Percentiles rank a stretch among this genome's conserved stretches.
phyloP scores from a whole-genome alignment of 192 early-diverging fungal species.

The Backusella westeae region DNA sequence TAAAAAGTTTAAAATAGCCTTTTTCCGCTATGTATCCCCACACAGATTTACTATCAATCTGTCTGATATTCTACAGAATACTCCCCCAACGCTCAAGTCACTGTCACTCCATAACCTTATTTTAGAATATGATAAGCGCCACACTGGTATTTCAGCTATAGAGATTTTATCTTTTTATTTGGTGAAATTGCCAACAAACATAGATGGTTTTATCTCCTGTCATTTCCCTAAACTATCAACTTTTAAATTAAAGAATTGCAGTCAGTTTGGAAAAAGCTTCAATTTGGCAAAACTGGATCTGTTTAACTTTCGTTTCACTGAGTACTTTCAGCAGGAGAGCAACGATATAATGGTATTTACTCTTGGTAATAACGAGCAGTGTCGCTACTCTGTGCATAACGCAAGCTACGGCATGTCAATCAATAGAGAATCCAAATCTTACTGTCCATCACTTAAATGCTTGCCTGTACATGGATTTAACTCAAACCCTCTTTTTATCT shows the following conservation, averaged over 20 bases:
- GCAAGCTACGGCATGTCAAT: too few relatives aligned
- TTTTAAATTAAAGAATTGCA: neutral
- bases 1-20: neutral
- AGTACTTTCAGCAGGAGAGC: neutral
- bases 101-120: neutral
- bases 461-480: too few relatives aligned
- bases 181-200: neutral
- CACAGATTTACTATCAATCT: neutral
- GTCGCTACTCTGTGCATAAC: too few relatives aligned
- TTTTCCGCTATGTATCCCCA: neutral
- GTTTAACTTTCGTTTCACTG: neutral
- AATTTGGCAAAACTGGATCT: neutral
- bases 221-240: neutral
- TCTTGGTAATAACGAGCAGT: too few relatives aligned
- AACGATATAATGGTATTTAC: too few relatives aligned
- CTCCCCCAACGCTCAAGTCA: neutral
- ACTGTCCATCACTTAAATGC: too few relatives aligned
- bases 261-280: neutral
- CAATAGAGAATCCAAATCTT: too few relatives aligned
- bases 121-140: neutral
- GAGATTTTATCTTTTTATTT: neutral
- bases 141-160: neutral
- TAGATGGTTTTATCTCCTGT: neutral
- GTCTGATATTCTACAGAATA: neutral
- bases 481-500: too few relatives aligned